phyloP scores from a whole-genome alignment of 352 stramenopile genomes.

The Globisporangium mamillatum region DNA sequence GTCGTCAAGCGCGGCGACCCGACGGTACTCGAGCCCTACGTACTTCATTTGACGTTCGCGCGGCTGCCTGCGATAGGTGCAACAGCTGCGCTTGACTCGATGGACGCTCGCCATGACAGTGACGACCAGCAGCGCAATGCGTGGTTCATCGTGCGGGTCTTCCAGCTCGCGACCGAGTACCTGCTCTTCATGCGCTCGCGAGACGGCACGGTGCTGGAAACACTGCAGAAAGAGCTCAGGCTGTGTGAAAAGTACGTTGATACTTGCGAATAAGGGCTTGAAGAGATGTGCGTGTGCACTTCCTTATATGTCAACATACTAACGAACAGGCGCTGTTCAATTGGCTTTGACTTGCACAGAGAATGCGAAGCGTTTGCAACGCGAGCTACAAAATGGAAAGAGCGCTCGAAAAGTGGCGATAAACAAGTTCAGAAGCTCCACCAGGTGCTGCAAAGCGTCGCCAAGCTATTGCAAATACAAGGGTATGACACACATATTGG shows the following conservation, averaged over 20 bases:
- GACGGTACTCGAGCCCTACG: slow-evolving; percentile 59
- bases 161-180: slow-evolving; percentile 79
- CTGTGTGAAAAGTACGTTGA: slow-evolving; percentile 24
- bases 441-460: slow-evolving; percentile 73
- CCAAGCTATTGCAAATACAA: slow-evolving; percentile 68
- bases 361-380: slow-evolving; percentile 40
- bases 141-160: slow-evolving; percentile 67
- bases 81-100: slow-evolving; percentile 4
- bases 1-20: slow-evolving; percentile 54
- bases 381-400: slow-evolving; percentile 55
- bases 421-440: slow-evolving; percentile 73
- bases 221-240: slow-evolving; percentile 44
- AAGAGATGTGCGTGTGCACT: background rate
- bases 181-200: slow-evolving; percentile 61
- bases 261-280: background rate
- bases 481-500: slow-evolving; percentile 27
- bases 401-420: slow-evolving; percentile 35
- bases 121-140: slow-evolving; percentile 32
- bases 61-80: slow-evolving; percentile 27
- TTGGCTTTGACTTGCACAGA: slow-evolving; percentile 15
- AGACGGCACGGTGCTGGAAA: slow-evolving; percentile 51
- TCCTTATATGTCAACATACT: background rate
- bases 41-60: slow-evolving; percentile 73
- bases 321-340: background rate
- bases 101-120: background rate